Base-by-base conservation (phyloP, 2,329 filamentous ascomycete genomes). In the Xylaria sp. region DNA sequence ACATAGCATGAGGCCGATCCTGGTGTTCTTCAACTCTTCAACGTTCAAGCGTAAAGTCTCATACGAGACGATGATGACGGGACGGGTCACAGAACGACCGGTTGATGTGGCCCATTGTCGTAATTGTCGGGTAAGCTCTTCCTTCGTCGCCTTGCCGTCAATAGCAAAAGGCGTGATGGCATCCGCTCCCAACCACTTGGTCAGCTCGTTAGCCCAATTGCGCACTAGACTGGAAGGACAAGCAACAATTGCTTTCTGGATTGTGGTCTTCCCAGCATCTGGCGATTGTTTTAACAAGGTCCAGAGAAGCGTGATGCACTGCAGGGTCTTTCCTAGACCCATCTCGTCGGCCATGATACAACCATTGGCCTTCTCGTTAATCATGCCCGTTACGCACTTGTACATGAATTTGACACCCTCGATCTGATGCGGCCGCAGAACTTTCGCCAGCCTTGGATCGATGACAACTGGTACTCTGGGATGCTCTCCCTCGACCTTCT, bases 301-400 rank as follows among this genome's bases (percentile, higher is more conserved):
- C 96, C 96, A 99, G 86, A 99, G 91, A 59, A 99, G 86, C 0
- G 96, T 89, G 76, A 99, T 99, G 80, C 96, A 99, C 84, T 99
- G 96, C 52, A 99, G 82, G 20, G 96, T 99, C 83, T 99, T 99
- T 66, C 96, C 96, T 36, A 99, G 84, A 75, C 96, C 96, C 96
- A 99, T 99, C 79, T 98, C 96, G 79, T 99, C 96, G 62, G 96
- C 96, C 96, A 99, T 99, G 79, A 99, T 99, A 81, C 96, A 99
- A 1, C 96, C 96, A 79, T 98, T 93, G 58, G 96, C 96, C 75
- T 95, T 95, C 46, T 92, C 88, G 75, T 98, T 96, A 65, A 98
- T 92, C 86, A 98, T 87, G n/a, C 96, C 96, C 1, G 95, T 98
- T 6, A 96, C 94, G 77, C 94, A 97, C 73, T 89, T 89, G 81